Evolutionary conservation across 805 yeast species (phyloP), one percentile per base, ranked within the genome.

Genomic region (Lipomyces lipofer): DNA sequence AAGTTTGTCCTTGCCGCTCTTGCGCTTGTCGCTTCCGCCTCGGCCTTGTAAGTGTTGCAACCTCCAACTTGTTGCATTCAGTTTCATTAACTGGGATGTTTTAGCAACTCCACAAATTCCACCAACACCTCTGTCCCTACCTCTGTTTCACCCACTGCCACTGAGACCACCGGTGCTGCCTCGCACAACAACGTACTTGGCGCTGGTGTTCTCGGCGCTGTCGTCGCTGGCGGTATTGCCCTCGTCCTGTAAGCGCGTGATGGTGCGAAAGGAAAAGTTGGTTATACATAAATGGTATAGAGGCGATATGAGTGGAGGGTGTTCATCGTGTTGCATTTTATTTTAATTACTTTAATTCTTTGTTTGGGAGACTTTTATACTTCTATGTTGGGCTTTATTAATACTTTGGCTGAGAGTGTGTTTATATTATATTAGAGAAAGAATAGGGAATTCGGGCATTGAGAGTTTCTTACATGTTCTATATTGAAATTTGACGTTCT

Each of bases 161-260:
- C 64, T 45, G 62, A 61, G 54, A 51, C 64, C 54, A 51, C 60
- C 43, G 45, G 42, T 27, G 65, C 60, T 52, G 69, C 66, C 52
- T 69, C 69, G 40, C 54, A 59, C 54, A 49, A 54, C 61, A 67
- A 69, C 67, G 52, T 67, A 38, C 64, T 68, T 59, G 67, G 67
- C 62, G 73, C 72, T 49, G 73, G 73, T 54, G 58, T 69, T 55
- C 60, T 70, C 63, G 73, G 72, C 50, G 73, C 73, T 54, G 71
- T 69, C 59, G 73, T 70, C 60, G 73, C 73, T 53, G 73, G 73
- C 56, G 73, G 72, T 54, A 65, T 69, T 54, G 73, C 73, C 49
- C 67, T 70, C 25, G 66, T 69, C 56, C 69, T 70, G 65, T 69
- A 69, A 69, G 43, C 43, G 49, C n/a, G n/a, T n/a, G n/a, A n/a